Evolutionary conservation across 2,329 filamentous ascomycete species (phyloP).

Genomic region (Claviceps arundinis): DNA sequence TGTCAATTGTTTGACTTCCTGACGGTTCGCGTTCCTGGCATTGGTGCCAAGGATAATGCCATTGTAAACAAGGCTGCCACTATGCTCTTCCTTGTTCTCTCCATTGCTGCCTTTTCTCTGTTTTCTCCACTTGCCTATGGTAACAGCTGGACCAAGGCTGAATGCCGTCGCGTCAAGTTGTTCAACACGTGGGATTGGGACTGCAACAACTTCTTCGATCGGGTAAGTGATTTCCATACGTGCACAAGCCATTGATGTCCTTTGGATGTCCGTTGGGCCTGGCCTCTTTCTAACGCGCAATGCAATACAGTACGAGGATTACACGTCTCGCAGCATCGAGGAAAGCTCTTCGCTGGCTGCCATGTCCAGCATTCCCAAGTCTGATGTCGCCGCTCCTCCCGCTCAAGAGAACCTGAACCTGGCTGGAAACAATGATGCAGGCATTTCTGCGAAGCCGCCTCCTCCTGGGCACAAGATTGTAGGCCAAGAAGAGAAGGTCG

Average conservation of each 20-base stretch:
- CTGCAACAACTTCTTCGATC: constrained; percentile 82
- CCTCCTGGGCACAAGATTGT: constrained; percentile 35
- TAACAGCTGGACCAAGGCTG: constrained; percentile 80
- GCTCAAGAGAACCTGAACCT: background rate
- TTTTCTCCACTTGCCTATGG: constrained; percentile 86
- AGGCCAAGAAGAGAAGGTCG: constrained; percentile 63
- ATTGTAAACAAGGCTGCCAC: constrained; percentile 62
- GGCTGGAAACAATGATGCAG: constrained; percentile 9
- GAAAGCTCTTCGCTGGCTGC: constrained; percentile 16
- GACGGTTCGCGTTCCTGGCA: constrained; percentile 55
- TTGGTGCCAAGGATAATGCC: constrained; percentile 54
- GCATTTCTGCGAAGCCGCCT: constrained; percentile 37
- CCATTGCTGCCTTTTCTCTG: constrained; percentile 65
- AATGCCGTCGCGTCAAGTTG: constrained; percentile 79
- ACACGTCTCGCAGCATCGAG: constrained; percentile 6
- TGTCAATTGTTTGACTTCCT: constrained; percentile 83
- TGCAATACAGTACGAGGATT: constrained; percentile 8
- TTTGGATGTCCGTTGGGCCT: too few relatives aligned
- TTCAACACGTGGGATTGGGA: constrained; percentile 93
- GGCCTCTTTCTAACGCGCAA: constrained; percentile 7
- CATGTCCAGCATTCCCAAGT: constrained; percentile 15
- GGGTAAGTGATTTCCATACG: constrained; percentile 44
- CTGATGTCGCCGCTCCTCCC: constrained; percentile 9
- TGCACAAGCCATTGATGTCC: too few relatives aligned
- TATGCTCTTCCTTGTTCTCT: constrained; percentile 59